Conservation (phyloP, 2,329 filamentous ascomycete species). For the Ceratocystis alfenasii region DNA sequence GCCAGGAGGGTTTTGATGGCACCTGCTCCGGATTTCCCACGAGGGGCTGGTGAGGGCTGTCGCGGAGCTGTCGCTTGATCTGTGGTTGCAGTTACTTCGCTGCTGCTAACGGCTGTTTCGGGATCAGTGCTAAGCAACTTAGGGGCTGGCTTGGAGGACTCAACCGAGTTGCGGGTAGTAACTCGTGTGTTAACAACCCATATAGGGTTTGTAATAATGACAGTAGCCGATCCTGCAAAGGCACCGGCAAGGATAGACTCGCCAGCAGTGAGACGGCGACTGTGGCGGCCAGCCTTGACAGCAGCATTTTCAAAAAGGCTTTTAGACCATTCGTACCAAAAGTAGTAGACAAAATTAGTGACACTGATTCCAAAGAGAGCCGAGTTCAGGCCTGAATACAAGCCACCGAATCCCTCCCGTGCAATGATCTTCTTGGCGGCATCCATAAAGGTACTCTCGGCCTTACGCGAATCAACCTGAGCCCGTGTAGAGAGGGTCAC, state of each 20-base stretch:
- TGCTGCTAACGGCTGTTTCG: slow-evolving; percentile 29
- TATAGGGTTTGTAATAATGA: slow-evolving; percentile 94
- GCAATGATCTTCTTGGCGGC: slow-evolving; percentile 79
- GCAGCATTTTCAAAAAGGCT: slow-evolving; percentile 74
- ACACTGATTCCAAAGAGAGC: slow-evolving; percentile 95
- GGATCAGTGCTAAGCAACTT: slow-evolving; percentile 30
- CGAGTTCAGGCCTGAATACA: slow-evolving; percentile 87
- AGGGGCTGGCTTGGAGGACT: slow-evolving; percentile 23
- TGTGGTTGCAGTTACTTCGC: not conserved
- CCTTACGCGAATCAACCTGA: slow-evolving; percentile 92
- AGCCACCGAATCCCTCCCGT: slow-evolving; percentile 75
- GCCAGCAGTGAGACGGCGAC: slow-evolving; percentile 73
- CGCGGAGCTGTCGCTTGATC: slow-evolving; percentile 32
- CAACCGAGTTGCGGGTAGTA: slow-evolving; percentile 59
- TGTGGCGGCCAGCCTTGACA: slow-evolving; percentile 56
- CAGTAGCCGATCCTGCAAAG: slow-evolving; percentile 83
- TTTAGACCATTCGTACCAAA: slow-evolving; percentile 98
- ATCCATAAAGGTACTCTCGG: slow-evolving; percentile 70
- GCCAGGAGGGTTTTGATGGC: slow-evolving; percentile 72
- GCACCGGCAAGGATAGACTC: slow-evolving; percentile 95
- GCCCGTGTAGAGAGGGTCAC: slow-evolving; percentile 95
- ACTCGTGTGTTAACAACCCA: slow-evolving; percentile 99
- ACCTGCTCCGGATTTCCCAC: slow-evolving; percentile 44
- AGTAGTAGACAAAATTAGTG: slow-evolving; percentile 99
- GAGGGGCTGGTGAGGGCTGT: slow-evolving; percentile 28